Evolutionary conservation across 2,329 filamentous ascomycete species (phyloP), one percentile per base, ranked within the genome.

Genomic region (Diaporthe ampelina): DNA sequence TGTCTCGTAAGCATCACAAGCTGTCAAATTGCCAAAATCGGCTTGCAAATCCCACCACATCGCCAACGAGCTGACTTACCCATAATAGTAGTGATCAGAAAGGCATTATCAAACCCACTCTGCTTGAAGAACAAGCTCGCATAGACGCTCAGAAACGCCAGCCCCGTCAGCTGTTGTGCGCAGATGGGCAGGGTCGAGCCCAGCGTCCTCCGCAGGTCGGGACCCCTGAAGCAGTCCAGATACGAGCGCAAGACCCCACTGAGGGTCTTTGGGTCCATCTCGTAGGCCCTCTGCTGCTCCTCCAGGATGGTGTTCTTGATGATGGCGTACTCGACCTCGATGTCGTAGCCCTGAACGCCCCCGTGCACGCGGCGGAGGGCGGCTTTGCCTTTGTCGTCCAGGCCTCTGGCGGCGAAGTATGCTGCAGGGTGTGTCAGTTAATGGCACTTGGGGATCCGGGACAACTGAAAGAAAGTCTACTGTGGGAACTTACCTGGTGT

Each of bases 81-180:
- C 29, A 77, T 45, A 43, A 78, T 77, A 0, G 59, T 63, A 13
- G 76, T 78, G 9, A 80, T 78, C 15, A 75, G 69, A 24, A 80
- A 80, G 0, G 78, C 73, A 57, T 80, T 73, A 17, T 43, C 71
- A 32, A 79, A 77, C 8, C 79, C 79, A 37, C 70, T 73, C 57
- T 79, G 76, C 61, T 78, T 73, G 73, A 79, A 79, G 59, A 79
- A 79, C 17, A 77, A 70, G 15, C 70, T 77, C n/a, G 76, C 75
- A 35, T 78, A 79, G 2, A 74, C 76, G 54, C 74, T 75, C n/a
- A 79, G 69, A 32, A 79, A 77, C 9, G 77, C 54, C 0, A 79
- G 75, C 11, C 78, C 78, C 11, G 75, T 78, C 13, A 79, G 74
- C 63, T 79, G 78, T 73, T 79, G 78, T 0, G 77, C 59, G 26